Evolutionary conservation across 2,329 filamentous ascomycete genomes (phyloP).

Genomic region (Simplicillium aogashimaense): DNA sequence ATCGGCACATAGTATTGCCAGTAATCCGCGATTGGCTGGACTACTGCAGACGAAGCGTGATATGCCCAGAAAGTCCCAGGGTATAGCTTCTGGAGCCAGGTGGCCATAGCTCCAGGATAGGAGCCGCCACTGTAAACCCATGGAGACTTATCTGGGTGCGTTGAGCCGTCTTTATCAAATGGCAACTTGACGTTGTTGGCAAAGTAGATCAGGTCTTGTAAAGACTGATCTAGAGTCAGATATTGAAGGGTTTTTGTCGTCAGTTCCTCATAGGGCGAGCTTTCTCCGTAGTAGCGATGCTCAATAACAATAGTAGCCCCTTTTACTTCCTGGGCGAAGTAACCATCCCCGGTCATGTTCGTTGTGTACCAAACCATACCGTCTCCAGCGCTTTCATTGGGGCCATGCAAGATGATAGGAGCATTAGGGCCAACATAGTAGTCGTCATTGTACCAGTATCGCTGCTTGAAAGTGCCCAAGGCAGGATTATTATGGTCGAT

Average conservation of each 20-base stretch:
- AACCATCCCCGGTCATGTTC: constrained; percentile 58
- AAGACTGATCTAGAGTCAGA: constrained; percentile 66
- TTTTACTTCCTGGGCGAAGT: constrained; percentile 55
- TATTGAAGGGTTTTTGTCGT: constrained; percentile 60
- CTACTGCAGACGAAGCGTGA: constrained; percentile 68
- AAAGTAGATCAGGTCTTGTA: constrained; percentile 71
- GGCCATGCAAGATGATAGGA: constrained; percentile 59
- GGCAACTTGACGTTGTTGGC: constrained; percentile 58
- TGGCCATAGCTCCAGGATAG: constrained; percentile 68
- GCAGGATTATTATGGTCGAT: constrained; percentile 47
- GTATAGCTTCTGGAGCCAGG: constrained; percentile 62
- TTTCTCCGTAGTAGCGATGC: constrained; percentile 74
- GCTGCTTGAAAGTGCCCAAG: constrained; percentile 52
- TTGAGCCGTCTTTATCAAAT: constrained; percentile 46
- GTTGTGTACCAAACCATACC: constrained; percentile 55
- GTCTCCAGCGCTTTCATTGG: constrained; percentile 54
- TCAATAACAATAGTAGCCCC: constrained; percentile 73
- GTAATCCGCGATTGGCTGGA: constrained; percentile 64
- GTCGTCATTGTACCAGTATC: constrained; percentile 72
- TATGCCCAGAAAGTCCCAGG: constrained; percentile 67
- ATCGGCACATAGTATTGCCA: constrained; percentile 46
- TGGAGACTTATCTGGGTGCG: constrained; percentile 54
- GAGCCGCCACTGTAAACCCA: constrained; percentile 73
- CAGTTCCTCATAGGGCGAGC: constrained; percentile 56
- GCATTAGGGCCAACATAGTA: constrained; percentile 68